phyloP scores from a whole-genome alignment of 352 stramenopile species.

The Pythium volutum region DNA sequence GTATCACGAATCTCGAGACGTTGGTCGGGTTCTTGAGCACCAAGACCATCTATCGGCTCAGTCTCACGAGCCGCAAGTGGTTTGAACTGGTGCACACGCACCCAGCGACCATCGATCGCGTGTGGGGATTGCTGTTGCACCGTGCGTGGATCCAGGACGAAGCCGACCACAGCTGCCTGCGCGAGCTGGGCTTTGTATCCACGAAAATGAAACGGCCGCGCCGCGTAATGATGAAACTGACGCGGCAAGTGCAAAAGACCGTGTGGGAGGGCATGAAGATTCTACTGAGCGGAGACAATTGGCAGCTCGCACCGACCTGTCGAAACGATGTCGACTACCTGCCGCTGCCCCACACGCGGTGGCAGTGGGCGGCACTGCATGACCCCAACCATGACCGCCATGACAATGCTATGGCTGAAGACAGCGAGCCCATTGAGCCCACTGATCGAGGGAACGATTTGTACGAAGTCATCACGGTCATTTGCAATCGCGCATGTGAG shows the following conservation, averaged over 20 bases:
- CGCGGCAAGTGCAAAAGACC: slow-evolving; percentile 38
- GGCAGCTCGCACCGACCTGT: slow-evolving; percentile 44
- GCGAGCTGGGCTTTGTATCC: slow-evolving; percentile 37
- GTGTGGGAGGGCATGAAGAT: slow-evolving; percentile 55
- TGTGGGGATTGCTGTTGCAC: slow-evolving; percentile 48
- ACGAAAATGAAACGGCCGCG: slow-evolving; percentile 40
- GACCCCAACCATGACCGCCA: neutral
- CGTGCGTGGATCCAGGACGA: slow-evolving; percentile 37
- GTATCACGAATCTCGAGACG: slow-evolving; percentile 34
- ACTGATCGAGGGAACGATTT: slow-evolving; percentile 24
- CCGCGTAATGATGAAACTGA: slow-evolving; percentile 50
- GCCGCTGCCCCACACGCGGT: neutral
- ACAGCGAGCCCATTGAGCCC: neutral
- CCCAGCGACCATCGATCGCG: slow-evolving; percentile 28
- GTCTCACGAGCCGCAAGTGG: slow-evolving; percentile 44
- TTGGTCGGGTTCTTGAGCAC: slow-evolving; percentile 46
- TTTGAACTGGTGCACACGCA: slow-evolving; percentile 45
- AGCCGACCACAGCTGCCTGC: slow-evolving; percentile 34
- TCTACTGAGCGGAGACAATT: slow-evolving; percentile 41
- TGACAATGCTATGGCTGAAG: no score
- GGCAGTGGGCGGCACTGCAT: neutral
- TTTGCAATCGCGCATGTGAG: slow-evolving; percentile 40
- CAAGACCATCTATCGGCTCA: slow-evolving; percentile 41
- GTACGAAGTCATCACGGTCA: slow-evolving; percentile 52
- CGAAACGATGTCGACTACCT: slow-evolving; percentile 14